Conservation (phyloP, 352 stramenopile species). For the Albugo laibachii region DNA sequence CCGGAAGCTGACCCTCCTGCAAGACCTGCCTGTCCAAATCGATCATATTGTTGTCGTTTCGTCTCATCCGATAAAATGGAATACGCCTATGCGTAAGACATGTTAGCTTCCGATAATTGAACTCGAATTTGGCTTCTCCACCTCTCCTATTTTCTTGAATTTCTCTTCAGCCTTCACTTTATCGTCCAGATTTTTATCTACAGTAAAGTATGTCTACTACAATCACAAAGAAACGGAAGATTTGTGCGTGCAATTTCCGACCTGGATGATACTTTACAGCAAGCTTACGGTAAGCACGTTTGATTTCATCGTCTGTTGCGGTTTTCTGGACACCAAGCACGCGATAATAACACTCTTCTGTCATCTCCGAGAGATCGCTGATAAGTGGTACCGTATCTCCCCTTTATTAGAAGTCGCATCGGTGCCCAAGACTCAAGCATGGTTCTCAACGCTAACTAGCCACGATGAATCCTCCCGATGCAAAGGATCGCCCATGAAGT, state of each 20-base stretch:
- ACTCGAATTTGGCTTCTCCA: constrained; percentile 2
- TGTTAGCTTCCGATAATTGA: not conserved
- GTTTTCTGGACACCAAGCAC: constrained; percentile 48
- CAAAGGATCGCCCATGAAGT: no score
- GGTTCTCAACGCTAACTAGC: no score
- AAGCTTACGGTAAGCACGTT: constrained; percentile 71
- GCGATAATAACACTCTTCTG: constrained; percentile 45
- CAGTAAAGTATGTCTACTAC: not conserved
- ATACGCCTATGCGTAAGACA: constrained; percentile 36
- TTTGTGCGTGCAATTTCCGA: constrained; percentile 22
- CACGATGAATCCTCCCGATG: no score
- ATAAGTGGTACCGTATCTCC: no score
- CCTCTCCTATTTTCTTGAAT: constrained; percentile 80
- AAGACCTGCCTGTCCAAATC: constrained; percentile 72
- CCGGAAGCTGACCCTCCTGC: constrained; percentile 13
- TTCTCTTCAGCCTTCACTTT: constrained; percentile 75
- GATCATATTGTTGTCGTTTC: constrained; percentile 79
- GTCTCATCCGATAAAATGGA: constrained; percentile 79
- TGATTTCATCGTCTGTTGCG: constrained; percentile 61
- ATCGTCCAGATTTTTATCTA: constrained; percentile 81
- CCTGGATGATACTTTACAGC: constrained; percentile 77
- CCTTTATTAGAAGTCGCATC: no score
- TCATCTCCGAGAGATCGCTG: constrained; percentile 10
- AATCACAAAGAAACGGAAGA: not conserved
- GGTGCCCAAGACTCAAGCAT: no score